Evolutionary conservation across 495 filamentous ascomycete genomes (phyloP).

Genomic region (Neurospora terricola): DNA sequence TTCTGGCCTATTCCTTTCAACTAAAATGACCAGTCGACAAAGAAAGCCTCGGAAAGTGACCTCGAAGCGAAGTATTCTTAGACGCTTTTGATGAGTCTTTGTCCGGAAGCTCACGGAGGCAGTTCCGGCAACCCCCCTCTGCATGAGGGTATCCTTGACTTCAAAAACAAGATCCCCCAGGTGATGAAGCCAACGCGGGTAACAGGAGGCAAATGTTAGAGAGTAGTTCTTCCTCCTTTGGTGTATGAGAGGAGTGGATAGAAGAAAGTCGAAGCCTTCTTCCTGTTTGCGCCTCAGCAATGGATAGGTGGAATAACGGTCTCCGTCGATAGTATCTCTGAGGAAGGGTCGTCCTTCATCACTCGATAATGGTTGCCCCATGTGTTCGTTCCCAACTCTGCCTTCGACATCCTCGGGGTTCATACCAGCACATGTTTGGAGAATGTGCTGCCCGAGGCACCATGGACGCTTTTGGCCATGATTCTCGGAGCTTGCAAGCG

Average conservation of each 20-base stretch:
- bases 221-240: not conserved
- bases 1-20: not conserved
- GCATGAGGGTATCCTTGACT: not conserved
- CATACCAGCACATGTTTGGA: not conserved
- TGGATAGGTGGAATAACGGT: not conserved
- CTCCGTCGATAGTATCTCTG: not conserved
- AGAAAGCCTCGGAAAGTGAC: not conserved
- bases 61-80: not conserved
- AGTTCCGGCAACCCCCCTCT: not conserved
- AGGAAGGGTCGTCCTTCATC: not conserved
- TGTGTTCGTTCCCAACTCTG: not conserved
- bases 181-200: not conserved
- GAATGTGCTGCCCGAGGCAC: not conserved
- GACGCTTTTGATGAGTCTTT: not conserved
- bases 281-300: not conserved
- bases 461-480: not conserved
- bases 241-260: not conserved
- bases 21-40: not conserved
- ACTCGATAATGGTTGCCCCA: not conserved
- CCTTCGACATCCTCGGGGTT: not conserved
- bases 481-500: not conserved
- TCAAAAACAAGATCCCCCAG: not conserved
- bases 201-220: not conserved
- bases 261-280: not conserved
- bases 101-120: not conserved